These are phyloP conservation scores for Tolypocladium tropicale DNA, from an alignment of 2,329 filamentous ascomycete genomes.

Conservation along the genomic window DNA sequence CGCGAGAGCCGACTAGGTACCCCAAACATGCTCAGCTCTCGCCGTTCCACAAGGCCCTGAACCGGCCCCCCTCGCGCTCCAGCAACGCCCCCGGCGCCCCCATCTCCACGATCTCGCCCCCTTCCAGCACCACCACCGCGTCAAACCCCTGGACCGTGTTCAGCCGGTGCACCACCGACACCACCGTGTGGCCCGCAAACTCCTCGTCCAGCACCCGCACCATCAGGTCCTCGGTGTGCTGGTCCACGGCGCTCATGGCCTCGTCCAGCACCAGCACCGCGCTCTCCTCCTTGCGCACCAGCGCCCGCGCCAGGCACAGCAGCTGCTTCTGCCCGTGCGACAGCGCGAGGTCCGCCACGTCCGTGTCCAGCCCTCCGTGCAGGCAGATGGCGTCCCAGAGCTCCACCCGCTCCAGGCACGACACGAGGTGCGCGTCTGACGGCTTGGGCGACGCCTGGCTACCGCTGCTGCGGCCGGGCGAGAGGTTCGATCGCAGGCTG, in stretches of 20 bases:
- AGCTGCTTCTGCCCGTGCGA: constrained; percentile 13
- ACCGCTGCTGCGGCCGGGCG: neutral
- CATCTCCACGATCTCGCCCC: constrained; percentile 24
- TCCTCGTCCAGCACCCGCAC: constrained; percentile 22
- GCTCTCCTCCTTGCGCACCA: constrained; percentile 17
- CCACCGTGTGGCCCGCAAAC: constrained; percentile 37
- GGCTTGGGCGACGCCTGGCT: neutral
- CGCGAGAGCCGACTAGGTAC: neutral
- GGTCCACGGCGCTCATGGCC: constrained; percentile 22
- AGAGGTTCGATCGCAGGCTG: constrained; percentile 16
- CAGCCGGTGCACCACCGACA: constrained; percentile 31
- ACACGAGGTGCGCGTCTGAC: constrained; percentile 6
- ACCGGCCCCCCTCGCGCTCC: neutral
- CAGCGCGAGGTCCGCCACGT: constrained; percentile 5
- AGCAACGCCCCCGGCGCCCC: neutral
- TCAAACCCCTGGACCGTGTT: constrained; percentile 39
- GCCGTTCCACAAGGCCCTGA: neutral
- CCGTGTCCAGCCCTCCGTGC: constrained; percentile 1
- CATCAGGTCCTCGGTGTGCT: constrained; percentile 26
- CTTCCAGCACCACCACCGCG: constrained; percentile 33
- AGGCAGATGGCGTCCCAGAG: constrained; percentile 6
- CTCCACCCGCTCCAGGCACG: constrained; percentile 6
- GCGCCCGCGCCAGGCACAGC: constrained; percentile 10
- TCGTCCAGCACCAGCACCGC: constrained; percentile 27
- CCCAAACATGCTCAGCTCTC: neutral